phyloP scores from a whole-genome alignment of 129 eudicot species.

The Escallonia rubra region DNA sequence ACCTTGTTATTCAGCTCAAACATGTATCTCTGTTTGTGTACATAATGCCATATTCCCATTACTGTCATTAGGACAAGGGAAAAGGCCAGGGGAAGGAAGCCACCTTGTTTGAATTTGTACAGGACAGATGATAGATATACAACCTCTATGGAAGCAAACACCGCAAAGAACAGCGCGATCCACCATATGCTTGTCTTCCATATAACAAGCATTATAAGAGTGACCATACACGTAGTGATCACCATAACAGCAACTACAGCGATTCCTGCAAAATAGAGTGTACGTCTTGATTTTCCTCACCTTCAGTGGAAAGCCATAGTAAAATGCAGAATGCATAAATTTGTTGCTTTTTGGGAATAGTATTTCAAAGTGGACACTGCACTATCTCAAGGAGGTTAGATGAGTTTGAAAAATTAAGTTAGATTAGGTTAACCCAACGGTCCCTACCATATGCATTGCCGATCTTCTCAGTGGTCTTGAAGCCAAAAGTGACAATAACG shows the following conservation, averaged over 20 bases:
- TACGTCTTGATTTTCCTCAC: too few species aligned
- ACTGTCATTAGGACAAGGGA: constrained; percentile 26
- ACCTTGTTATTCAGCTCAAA: constrained; percentile 43
- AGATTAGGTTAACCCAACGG: too few species aligned
- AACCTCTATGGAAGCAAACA: constrained; percentile 19
- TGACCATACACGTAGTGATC: constrained; percentile 33
- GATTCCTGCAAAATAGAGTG: constrained; percentile 19
- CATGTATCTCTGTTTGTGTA: constrained; percentile 17
- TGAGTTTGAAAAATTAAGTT: too few species aligned
- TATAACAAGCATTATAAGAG: constrained; percentile 33
- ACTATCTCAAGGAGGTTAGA: too few species aligned
- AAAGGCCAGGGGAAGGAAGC: constrained; percentile 34
- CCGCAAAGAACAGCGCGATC: constrained; percentile 21
- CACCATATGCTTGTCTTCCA: constrained; percentile 37
- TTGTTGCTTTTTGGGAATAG: too few species aligned
- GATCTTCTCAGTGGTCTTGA: constrained; percentile 13
- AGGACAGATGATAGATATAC: constrained; percentile 30
- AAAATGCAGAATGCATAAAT: too few species aligned
- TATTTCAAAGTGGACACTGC: too few species aligned
- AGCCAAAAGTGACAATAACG: constrained; percentile 3
- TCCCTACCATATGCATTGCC: constrained; percentile 6
- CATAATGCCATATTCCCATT: constrained; percentile 44
- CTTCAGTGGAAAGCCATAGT: too few species aligned
- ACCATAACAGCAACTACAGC: constrained; percentile 37
- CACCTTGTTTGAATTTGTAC: constrained; percentile 35